Evolutionary conservation across 345 rosid genomes (phyloP).

Genomic region (Moricandia arvensis): DNA sequence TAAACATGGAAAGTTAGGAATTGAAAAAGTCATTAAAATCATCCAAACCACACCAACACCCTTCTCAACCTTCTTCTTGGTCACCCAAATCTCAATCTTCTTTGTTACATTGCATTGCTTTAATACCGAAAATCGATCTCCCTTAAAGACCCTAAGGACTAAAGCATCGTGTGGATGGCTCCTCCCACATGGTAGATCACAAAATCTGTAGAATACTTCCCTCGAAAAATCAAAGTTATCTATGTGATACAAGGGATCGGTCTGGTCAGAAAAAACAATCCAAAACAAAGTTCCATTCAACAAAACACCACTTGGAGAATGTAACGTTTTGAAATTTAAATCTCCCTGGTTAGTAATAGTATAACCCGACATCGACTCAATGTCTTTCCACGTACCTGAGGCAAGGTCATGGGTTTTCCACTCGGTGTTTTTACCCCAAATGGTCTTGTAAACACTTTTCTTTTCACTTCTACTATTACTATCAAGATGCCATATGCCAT

Average conservation of each 20-base stretch:
- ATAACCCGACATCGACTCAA: neutral
- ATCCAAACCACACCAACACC: neutral
- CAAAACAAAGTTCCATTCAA: conserved; percentile 9
- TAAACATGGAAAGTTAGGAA: neutral
- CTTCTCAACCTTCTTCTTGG: neutral
- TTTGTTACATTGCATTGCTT: neutral
- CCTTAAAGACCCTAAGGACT: neutral
- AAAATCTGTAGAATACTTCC: neutral
- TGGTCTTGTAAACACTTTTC: neutral
- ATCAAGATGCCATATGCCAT: neutral
- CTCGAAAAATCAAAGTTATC: neutral
- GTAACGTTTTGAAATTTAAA: no score
- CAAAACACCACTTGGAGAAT: neutral
- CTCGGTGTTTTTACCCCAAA: neutral
- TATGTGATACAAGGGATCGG: neutral
- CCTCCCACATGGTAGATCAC: neutral
- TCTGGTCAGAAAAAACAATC: neutral
- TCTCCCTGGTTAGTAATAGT: neutral
- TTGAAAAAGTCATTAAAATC: neutral
- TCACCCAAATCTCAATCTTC: conserved; percentile 6
- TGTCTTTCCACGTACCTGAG: neutral
- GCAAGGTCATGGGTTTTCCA: neutral
- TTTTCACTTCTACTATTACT: neutral
- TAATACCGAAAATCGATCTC: neutral
- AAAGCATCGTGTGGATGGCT: neutral